These are phyloP conservation scores for Russula foetens DNA, from an alignment of 768 basidiomycete genomes.

Conservation along the genomic window DNA sequence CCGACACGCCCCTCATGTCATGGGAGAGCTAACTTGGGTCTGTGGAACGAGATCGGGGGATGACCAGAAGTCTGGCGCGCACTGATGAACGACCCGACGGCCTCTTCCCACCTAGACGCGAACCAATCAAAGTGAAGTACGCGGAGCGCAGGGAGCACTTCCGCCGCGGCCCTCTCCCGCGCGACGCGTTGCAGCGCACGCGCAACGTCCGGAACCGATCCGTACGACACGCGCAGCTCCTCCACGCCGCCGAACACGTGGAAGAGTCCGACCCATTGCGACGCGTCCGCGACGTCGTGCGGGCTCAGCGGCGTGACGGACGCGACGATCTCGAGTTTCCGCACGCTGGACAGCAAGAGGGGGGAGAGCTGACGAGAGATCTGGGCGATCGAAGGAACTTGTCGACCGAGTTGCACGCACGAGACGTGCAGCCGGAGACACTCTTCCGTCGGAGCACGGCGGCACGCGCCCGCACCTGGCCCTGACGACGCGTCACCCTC, in stretches of 20 bases:
- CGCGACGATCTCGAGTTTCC: neutral
- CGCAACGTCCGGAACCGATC: neutral
- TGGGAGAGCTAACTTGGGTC: neutral
- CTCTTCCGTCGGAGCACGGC: neutral
- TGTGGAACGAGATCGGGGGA: neutral
- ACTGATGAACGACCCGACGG: neutral
- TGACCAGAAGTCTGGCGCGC: neutral
- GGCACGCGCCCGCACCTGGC: too few species aligned
- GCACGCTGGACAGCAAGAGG: neutral
- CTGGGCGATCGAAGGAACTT: neutral
- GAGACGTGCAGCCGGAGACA: neutral
- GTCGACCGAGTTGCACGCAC: neutral
- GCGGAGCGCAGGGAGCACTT: neutral
- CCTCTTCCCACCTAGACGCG: neutral
- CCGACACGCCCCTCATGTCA: neutral
- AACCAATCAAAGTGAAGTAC: slow-evolving; percentile 4
- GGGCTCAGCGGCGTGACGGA: neutral
- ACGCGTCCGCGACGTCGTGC: neutral
- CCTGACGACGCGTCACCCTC: too few species aligned
- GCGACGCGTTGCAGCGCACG: neutral
- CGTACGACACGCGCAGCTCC: neutral
- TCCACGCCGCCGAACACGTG: neutral
- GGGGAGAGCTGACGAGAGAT: neutral
- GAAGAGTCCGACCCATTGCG: neutral
- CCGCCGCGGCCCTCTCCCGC: neutral